Evolutionary conservation across 2,329 filamentous ascomycete species (phyloP).

Genomic region (Ophiostoma triangulosporum): DNA sequence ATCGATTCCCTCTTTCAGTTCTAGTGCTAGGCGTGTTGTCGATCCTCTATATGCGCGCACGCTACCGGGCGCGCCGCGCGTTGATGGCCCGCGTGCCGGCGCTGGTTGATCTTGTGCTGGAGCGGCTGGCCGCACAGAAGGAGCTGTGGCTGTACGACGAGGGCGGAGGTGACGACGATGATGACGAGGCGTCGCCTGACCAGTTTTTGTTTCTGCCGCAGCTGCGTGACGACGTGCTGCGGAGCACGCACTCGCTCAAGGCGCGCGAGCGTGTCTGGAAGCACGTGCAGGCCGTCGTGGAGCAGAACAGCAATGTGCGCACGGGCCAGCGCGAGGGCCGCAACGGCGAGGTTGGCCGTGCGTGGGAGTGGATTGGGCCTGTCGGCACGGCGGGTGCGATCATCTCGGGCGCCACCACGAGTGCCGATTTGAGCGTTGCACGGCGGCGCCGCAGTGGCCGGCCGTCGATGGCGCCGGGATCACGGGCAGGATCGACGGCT

Average conservation of each 20-base stretch:
- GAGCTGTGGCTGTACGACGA: slow-evolving; percentile 51
- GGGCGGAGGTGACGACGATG: slow-evolving; percentile 22
- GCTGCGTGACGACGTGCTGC: slow-evolving; percentile 77
- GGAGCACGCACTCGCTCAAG: slow-evolving; percentile 62
- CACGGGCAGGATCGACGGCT: slow-evolving; percentile 21
- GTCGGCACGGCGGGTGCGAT: slow-evolving; percentile 26
- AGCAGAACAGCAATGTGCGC: slow-evolving; percentile 86
- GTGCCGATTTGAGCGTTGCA: slow-evolving; percentile 4
- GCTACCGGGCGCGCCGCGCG: slow-evolving; percentile 47
- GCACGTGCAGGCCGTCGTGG: slow-evolving; percentile 69
- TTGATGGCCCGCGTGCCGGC: slow-evolving; percentile 63
- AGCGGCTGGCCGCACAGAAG: slow-evolving; percentile 69
- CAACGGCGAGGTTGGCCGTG: slow-evolving; percentile 51
- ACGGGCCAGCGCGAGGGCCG: slow-evolving; percentile 54
- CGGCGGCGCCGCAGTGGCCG: slow-evolving; percentile 38
- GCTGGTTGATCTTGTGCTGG: slow-evolving; percentile 72
- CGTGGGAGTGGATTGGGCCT: slow-evolving; percentile 59
- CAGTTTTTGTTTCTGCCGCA: slow-evolving; percentile 78
- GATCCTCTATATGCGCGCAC: slow-evolving; percentile 49
- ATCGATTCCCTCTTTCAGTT: slow-evolving; percentile 73
- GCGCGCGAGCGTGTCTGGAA: slow-evolving; percentile 75
- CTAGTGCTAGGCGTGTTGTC: slow-evolving; percentile 37
- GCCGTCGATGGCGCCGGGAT: slow-evolving; percentile 29
- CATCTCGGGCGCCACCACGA: slow-evolving; percentile 17
- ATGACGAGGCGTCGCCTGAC: slow-evolving; percentile 47